Conservation (phyloP, 805 yeast genomes). For the Candida sakaeoensis region DNA sequence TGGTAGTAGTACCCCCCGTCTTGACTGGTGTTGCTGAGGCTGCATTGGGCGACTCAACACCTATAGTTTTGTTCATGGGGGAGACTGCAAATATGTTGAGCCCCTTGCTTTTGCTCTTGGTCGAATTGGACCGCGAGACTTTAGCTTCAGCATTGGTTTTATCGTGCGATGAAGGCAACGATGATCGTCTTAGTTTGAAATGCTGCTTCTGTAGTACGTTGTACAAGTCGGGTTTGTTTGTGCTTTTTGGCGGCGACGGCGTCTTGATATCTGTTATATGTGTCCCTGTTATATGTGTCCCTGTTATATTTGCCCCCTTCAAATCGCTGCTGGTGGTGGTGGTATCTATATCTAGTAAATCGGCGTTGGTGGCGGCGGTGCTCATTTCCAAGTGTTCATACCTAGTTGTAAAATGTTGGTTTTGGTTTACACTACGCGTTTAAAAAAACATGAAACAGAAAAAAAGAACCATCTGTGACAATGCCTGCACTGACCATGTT, state of each 20-base stretch:
- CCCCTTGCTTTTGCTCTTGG: constrained; percentile 26
- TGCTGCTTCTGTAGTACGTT: constrained; percentile 5
- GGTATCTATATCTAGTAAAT: not conserved
- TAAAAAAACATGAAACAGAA: too few species aligned
- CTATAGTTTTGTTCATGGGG: constrained; percentile 14
- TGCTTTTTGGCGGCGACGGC: constrained; percentile 2
- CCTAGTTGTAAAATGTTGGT: too few species aligned
- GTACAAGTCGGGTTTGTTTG: not conserved
- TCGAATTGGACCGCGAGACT: constrained; percentile 1
- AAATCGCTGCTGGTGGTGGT: too few species aligned
- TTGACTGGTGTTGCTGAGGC: not conserved
- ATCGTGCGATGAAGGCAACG: constrained; percentile 3
- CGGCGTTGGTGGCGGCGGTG: not conserved
- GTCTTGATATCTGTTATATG: not conserved
- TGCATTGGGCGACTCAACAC: constrained; percentile 3
- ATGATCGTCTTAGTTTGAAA: constrained; percentile 4
- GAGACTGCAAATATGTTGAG: constrained; percentile 31
- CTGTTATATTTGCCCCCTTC: constrained; percentile 3
- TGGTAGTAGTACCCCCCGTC: not conserved
- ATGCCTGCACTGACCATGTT: too few species aligned
- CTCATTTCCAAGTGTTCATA: too few species aligned
- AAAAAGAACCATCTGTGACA: too few species aligned
- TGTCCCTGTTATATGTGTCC: too few species aligned
- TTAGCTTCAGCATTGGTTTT: not conserved
- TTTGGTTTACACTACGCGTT: too few species aligned